Conservation (phyloP, 805 yeast genomes). For the Blastobotrys muscicola region DNA sequence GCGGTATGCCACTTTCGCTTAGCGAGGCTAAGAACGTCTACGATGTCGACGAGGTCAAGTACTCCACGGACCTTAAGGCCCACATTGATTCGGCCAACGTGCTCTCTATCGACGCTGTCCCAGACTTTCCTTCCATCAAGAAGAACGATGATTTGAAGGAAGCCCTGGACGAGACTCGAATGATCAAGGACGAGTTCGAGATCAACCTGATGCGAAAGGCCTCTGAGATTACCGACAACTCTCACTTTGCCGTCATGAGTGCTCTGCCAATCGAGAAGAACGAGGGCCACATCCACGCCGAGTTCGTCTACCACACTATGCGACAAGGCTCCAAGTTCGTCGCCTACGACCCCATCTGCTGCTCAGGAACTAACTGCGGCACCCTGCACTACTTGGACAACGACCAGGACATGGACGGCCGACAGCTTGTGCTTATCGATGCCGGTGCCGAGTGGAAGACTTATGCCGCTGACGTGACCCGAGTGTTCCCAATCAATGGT, state of each 20-base stretch:
- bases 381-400: slow-evolving; percentile 85
- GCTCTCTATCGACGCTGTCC: slow-evolving; percentile 18
- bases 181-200: slow-evolving; percentile 78
- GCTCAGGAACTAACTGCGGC: slow-evolving; percentile 86
- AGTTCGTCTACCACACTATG: slow-evolving; percentile 83
- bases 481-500: slow-evolving; percentile 89
- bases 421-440: slow-evolving; percentile 70
- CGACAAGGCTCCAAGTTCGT: slow-evolving; percentile 88
- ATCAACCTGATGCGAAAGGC: slow-evolving; percentile 70
- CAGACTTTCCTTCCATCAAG: slow-evolving; percentile 12
- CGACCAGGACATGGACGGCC: slow-evolving; percentile 50
- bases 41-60: slow-evolving; percentile 78
- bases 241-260: slow-evolving; percentile 87
- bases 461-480: slow-evolving; percentile 88
- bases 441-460: slow-evolving; percentile 97
- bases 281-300: slow-evolving; percentile 93
- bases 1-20: slow-evolving; percentile 68
- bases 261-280: slow-evolving; percentile 78
- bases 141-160: slow-evolving; percentile 26
- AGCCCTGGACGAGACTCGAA: slow-evolving; percentile 81
- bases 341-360: slow-evolving; percentile 92
- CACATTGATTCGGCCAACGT: slow-evolving; percentile 17
- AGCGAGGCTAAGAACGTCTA: slow-evolving; percentile 55
- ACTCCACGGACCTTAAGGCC: slow-evolving; percentile 40
- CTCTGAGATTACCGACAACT: slow-evolving; percentile 72